Conservation (phyloP, 2,329 filamentous ascomycete species). For the Claviceps maximensis region DNA sequence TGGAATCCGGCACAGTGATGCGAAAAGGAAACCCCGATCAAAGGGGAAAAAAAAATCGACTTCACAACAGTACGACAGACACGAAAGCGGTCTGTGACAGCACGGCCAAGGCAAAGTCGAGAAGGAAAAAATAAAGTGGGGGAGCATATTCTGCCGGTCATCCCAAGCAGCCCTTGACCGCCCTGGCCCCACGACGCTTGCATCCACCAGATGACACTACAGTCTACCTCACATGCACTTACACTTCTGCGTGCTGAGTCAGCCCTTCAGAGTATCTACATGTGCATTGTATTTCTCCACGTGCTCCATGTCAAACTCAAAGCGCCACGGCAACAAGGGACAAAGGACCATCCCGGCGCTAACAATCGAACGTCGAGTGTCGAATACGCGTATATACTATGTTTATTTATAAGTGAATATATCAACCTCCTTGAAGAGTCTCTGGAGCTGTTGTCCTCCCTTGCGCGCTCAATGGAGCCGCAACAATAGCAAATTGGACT, state of each 20-base stretch:
- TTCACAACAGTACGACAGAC: background rate
- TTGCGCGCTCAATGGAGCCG: too few relatives aligned
- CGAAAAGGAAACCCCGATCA: background rate
- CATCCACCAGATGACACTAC: background rate
- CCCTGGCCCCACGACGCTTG: slow-evolving; percentile 8
- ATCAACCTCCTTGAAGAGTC: too few relatives aligned
- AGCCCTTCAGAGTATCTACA: too few relatives aligned
- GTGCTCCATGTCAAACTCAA: background rate
- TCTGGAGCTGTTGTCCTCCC: too few relatives aligned
- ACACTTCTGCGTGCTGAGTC: too few relatives aligned
- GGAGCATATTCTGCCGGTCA: slow-evolving; percentile 23
- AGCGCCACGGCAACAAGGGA: background rate
- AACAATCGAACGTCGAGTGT: background rate
- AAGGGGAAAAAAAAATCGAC: background rate
- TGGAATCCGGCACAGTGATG: background rate
- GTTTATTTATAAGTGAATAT: too few relatives aligned
- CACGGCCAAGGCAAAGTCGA: background rate
- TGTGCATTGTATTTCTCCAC: too few relatives aligned
- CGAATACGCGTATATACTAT: background rate
- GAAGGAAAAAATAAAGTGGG: slow-evolving; percentile 25
- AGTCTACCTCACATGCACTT: too few relatives aligned
- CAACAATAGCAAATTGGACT: too few relatives aligned
- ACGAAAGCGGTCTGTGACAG: background rate
- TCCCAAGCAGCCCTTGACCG: slow-evolving; percentile 15
- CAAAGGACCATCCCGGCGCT: background rate